phyloP scores from a whole-genome alignment of 495 filamentous ascomycete genomes.

The Bathelium albidoporum region DNA sequence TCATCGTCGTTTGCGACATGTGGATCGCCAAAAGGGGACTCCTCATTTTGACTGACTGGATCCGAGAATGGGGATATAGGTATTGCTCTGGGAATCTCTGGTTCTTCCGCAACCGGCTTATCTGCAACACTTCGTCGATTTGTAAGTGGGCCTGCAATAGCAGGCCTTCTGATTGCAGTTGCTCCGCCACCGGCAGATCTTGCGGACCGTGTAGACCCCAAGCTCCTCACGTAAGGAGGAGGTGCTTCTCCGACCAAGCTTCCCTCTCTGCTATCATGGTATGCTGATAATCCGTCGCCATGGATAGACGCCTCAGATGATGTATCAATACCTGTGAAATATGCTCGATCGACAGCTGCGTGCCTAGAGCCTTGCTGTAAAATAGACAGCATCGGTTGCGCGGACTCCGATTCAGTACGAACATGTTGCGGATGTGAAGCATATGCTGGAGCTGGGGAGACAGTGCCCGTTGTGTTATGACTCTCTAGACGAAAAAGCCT shows the following conservation, averaged over 20 bases:
- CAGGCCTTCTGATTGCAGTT: neutral
- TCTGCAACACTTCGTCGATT: neutral
- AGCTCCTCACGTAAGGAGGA: neutral
- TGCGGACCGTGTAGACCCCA: neutral
- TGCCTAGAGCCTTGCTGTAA: neutral
- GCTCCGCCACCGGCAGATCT: neutral
- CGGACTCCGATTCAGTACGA: neutral
- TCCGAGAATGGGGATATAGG: neutral
- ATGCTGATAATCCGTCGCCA: neutral
- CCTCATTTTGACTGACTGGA: neutral
- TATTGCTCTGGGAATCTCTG: neutral
- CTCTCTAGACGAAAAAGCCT: neutral
- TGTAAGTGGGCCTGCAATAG: neutral
- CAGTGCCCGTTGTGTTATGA: neutral
- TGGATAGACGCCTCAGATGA: neutral
- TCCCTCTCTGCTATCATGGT: neutral
- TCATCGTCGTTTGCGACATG: neutral
- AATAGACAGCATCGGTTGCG: neutral
- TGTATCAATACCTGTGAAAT: slow-evolving; percentile 1
- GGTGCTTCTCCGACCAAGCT: neutral
- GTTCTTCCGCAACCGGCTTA: neutral
- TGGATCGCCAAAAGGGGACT: neutral
- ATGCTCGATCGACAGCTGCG: neutral
- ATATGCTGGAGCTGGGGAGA: neutral
- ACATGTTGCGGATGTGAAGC: neutral